Percentiles rank a stretch among this genome's conserved stretches.
Conservation (phyloP, 768 basidiomycete species). For the Suillus alpinus region DNA sequence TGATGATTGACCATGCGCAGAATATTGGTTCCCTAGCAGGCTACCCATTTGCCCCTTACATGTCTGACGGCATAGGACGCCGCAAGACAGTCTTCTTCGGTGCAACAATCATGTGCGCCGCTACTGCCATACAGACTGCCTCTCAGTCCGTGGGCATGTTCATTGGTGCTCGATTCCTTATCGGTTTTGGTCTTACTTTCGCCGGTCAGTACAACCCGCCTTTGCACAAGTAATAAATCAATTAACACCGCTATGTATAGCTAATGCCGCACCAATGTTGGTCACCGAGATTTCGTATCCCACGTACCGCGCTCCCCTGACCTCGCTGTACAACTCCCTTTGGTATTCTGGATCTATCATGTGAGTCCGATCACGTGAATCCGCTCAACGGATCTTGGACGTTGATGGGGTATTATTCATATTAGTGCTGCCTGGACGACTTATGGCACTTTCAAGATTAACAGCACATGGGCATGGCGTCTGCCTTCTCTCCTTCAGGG, state of each 20-base stretch:
- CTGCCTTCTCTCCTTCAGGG: conserved; percentile 74
- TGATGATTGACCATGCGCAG: conserved; percentile 30
- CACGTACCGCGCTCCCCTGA: conserved; percentile 74
- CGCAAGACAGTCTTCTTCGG: conserved; percentile 64
- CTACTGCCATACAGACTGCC: conserved; percentile 66
- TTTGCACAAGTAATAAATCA: conserved; percentile 1
- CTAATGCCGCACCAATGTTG: conserved; percentile 77
- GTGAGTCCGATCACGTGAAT: conserved; percentile 35
- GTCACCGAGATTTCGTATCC: conserved; percentile 88
- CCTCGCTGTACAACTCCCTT: conserved; percentile 77
- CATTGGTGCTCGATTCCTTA: conserved; percentile 76
- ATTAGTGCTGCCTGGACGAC: conserved; percentile 78
- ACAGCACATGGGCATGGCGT: conserved; percentile 77
- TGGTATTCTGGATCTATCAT: conserved; percentile 85
- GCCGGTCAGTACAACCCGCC: conserved; percentile 40
- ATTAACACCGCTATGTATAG: conserved; percentile 26
- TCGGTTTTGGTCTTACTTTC: conserved; percentile 76
- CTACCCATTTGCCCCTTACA: conserved; percentile 68
- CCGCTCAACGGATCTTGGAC: neutral
- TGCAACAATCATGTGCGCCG: conserved; percentile 67
- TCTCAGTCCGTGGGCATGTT: conserved; percentile 75
- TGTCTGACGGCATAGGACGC: conserved; percentile 73
- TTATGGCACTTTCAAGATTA: conserved; percentile 74
- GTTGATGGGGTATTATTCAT: neutral
- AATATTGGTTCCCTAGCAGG: conserved; percentile 69